phyloP scores from a whole-genome alignment of 306 rosid genomes.

The Cucumis sativus region DNA sequence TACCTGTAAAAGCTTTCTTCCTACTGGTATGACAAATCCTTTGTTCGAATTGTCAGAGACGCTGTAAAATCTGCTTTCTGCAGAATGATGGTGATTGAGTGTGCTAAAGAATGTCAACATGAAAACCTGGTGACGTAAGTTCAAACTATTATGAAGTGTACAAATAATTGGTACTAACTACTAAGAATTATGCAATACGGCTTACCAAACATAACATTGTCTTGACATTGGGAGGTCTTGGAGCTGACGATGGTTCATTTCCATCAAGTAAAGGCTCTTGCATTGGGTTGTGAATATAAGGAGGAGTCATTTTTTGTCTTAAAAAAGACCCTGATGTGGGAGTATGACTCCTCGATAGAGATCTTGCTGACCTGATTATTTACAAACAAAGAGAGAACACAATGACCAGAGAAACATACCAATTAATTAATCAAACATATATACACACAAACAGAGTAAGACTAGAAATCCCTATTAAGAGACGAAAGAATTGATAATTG shows the following conservation, averaged over 20 bases:
- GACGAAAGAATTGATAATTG: background rate
- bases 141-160: background rate
- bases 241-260: slow-evolving; percentile 23
- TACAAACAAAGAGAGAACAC: background rate
- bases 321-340: slow-evolving; percentile 45
- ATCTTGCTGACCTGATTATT: slow-evolving; percentile 70
- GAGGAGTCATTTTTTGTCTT: slow-evolving; percentile 35
- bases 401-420: background rate
- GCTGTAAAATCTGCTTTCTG: slow-evolving; percentile 18
- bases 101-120: slow-evolving; percentile 43
- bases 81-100: slow-evolving; percentile 28
- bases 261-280: slow-evolving; percentile 53
- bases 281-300: slow-evolving; percentile 14
- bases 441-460: background rate
- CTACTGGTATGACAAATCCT: slow-evolving; percentile 50
- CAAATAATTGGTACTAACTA: background rate
- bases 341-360: slow-evolving; percentile 56
- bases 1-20: slow-evolving; percentile 77
- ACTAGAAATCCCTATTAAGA: background rate
- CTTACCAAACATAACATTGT: slow-evolving; percentile 52
- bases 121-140: slow-evolving; percentile 37
- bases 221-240: slow-evolving; percentile 38
- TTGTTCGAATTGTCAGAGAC: slow-evolving; percentile 23
- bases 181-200: background rate
- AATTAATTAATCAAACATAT: background rate